Evolutionary conservation across 169 alveolate species (phyloP), one percentile per base, ranked within the genome.

Genomic region (Fabrea salina): DNA sequence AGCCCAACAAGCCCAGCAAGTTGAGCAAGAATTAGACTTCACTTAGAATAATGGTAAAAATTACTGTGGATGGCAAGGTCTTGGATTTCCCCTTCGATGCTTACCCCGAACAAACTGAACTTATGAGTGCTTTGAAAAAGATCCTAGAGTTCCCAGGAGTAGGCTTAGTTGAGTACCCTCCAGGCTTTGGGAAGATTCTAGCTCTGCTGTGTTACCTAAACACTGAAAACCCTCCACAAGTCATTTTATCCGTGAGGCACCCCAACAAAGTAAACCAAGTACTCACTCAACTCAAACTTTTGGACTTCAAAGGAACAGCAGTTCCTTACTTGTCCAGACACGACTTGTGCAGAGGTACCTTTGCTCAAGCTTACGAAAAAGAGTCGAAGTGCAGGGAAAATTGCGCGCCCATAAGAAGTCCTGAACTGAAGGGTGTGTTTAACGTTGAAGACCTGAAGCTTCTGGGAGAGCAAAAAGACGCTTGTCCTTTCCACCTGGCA

Each of bases 11-110:
- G 27, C 13, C 8, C 30, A 16, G 16, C 27, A 61, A 16, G 74
- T 33, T 33, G 74, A 61, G 25, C 25, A 61, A 4, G 74, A 61
- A 16, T 35, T 61, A 35, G 74, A 61, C 3, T 61, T 61, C 3
- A 61, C 13, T n/a, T 54, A 54, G 66, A 44, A n/a, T n/a, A n/a
- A n/a, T n/a, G n/a, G n/a, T n/a, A n/a, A n/a, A n/a, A n/a, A n/a
- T n/a, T n/a, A n/a, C n/a, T n/a, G n/a, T n/a, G n/a, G n/a, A n/a
- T n/a, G n/a, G n/a, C n/a, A n/a, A n/a, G n/a, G n/a, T n/a, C n/a
- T n/a, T n/a, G n/a, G n/a, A n/a, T n/a, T n/a, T n/a, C n/a, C n/a
- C n/a, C n/a, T n/a, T n/a, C n/a, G n/a, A n/a, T n/a, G n/a, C n/a
- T n/a, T n/a, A n/a, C n/a, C n/a, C n/a, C n/a, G n/a, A n/a, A n/a